Percentiles rank a stretch among this genome's conserved stretches.
phyloP scores from a whole-genome alignment of 2,329 filamentous ascomycete genomes.

The Triangularia verruculosa region DNA sequence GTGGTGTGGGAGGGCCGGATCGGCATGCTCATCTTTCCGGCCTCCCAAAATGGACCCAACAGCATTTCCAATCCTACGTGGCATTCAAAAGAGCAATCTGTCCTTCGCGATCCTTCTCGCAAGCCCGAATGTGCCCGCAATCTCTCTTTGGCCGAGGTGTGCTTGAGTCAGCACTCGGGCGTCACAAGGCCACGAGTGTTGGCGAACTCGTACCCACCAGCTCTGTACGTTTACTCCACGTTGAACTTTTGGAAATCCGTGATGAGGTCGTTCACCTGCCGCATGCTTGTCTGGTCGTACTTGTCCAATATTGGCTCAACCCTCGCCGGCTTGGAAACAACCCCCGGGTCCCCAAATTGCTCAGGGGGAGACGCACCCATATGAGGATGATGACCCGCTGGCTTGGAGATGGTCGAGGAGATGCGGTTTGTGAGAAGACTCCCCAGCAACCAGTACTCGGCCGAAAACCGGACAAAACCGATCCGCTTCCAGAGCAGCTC shows the following conservation, averaged over 20 bases:
- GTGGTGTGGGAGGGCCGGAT: slow-evolving; percentile 14
- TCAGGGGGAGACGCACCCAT: slow-evolving; percentile 2
- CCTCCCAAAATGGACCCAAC: neutral
- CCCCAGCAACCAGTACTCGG: slow-evolving; percentile 38
- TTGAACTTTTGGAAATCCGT: slow-evolving; percentile 35
- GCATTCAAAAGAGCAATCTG: neutral
- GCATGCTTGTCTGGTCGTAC: slow-evolving; percentile 41
- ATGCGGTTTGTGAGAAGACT: slow-evolving; percentile 33
- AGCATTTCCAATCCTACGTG: neutral
- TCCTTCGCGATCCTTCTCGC: neutral
- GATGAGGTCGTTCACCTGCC: slow-evolving; percentile 39
- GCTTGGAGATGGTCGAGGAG: slow-evolving; percentile 7
- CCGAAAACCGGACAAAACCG: slow-evolving; percentile 34
- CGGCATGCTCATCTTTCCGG: neutral
- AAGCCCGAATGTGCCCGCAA: neutral
- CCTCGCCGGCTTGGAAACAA: slow-evolving; percentile 11
- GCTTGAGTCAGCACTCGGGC: neutral
- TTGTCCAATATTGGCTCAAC: slow-evolving; percentile 33
- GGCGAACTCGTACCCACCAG: neutral
- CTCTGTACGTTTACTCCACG: slow-evolving; percentile 17
- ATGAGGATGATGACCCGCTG: neutral
- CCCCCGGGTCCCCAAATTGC: neutral
- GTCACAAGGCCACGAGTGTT: neutral
- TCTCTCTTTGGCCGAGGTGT: neutral
- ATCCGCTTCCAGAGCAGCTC: slow-evolving; percentile 35